Evolutionary conservation across 2,329 filamentous ascomycete genomes (phyloP).

Genomic region (Biscogniauxia marginata): DNA sequence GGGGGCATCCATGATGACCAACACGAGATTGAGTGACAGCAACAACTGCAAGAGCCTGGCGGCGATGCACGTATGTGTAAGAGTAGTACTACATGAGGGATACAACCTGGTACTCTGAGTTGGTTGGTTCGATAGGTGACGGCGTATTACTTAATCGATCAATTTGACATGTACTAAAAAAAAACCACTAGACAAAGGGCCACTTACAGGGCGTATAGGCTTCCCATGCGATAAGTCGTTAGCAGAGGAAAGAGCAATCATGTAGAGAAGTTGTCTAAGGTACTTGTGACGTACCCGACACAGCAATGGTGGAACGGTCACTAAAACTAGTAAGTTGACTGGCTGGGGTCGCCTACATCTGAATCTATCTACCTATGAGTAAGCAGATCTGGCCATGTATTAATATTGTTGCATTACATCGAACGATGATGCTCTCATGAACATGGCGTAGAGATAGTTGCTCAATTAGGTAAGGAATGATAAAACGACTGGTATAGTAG

Average conservation of each 20-base stretch:
- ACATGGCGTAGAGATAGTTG: background rate
- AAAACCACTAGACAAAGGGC: background rate
- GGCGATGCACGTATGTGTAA: background rate
- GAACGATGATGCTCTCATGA: background rate
- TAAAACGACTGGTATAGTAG: background rate
- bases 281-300: background rate
- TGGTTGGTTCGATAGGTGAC: background rate
- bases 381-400: background rate
- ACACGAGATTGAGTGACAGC: background rate
- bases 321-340: too few species aligned
- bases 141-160: background rate
- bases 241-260: background rate
- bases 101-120: background rate
- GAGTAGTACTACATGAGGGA: background rate
- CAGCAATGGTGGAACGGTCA: too few species aligned
- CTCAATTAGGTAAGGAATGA: background rate
- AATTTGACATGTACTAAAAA: background rate
- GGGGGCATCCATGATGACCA: background rate
- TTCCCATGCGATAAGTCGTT: background rate
- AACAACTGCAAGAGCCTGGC: background rate
- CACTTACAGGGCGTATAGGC: background rate
- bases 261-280: background rate
- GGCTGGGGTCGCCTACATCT: too few species aligned
- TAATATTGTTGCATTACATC: background rate
- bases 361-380: background rate